Evolutionary conservation across 805 yeast species (phyloP).

Genomic region (Ogataea trehaloabstinens): DNA sequence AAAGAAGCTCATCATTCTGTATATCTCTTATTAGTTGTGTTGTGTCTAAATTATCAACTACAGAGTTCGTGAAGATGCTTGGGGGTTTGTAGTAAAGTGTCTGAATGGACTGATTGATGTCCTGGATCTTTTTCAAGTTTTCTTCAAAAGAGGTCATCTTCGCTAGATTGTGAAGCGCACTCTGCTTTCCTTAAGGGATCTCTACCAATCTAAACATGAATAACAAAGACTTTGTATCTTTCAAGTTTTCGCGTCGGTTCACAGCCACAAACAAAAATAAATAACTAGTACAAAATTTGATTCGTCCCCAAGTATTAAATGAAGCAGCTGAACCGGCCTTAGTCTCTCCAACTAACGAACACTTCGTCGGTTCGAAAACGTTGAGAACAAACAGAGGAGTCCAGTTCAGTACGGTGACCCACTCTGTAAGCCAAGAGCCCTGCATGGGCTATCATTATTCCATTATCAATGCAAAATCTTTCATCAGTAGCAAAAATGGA

Average conservation of each 20-base stretch:
- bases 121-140: conserved; percentile 13
- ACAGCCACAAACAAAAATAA: neutral
- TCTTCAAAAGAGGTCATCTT: conserved; percentile 16
- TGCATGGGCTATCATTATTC: conserved; percentile 99
- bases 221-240: too few species aligned
- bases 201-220: too few species aligned
- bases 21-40: conserved; percentile 23
- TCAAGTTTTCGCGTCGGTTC: neutral
- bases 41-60: conserved; percentile 19
- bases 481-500: conserved; percentile 94
- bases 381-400: conserved; percentile 85
- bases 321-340: too few species aligned
- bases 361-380: conserved; percentile 95
- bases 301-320: too few species aligned
- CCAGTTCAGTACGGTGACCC: conserved; percentile 58
- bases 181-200: too few species aligned
- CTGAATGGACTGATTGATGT: conserved; percentile 21
- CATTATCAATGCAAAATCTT: conserved; percentile 94
- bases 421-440: conserved; percentile 83
- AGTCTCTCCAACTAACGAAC: conserved; percentile 83
- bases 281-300: too few species aligned
- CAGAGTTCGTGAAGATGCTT: conserved; percentile 24
- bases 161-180: too few species aligned
- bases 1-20: conserved; percentile 19
- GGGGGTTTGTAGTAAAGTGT: conserved; percentile 18